Evolutionary conservation across 208 protist species (phyloP).

Genomic region (Acanthamoeba royreba): DNA sequence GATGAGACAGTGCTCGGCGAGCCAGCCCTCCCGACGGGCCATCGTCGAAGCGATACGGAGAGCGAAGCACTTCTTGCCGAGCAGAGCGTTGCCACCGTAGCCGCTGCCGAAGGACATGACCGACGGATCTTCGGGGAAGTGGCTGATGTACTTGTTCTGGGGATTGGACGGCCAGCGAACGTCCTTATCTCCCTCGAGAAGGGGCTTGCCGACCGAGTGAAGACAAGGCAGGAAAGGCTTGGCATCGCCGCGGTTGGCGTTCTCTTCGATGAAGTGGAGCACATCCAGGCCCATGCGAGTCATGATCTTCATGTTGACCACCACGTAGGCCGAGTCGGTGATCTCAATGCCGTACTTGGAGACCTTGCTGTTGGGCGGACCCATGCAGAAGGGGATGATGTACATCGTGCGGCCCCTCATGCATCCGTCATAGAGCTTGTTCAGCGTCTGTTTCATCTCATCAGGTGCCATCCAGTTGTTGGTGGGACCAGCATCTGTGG

Average conservation of each 20-base stretch:
- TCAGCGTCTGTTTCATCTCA: slow-evolving; percentile 68
- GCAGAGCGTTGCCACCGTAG: slow-evolving; percentile 85
- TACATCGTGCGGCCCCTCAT: slow-evolving; percentile 83
- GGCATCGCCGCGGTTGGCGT: not conserved
- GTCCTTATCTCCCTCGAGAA: slow-evolving; percentile 64
- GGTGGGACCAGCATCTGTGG: slow-evolving; percentile 70
- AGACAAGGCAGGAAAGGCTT: slow-evolving; percentile 72
- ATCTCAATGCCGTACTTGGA: slow-evolving; percentile 77
- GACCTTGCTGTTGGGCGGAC: slow-evolving; percentile 67
- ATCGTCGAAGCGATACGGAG: slow-evolving; percentile 79
- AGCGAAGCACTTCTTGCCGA: slow-evolving; percentile 88
- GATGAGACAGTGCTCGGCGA: slow-evolving; percentile 86
- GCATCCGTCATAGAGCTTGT: slow-evolving; percentile 58
- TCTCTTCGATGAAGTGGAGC: not conserved
- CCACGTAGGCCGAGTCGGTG: slow-evolving; percentile 79
- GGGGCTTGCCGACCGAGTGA: slow-evolving; percentile 74
- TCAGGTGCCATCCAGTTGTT: slow-evolving; percentile 77
- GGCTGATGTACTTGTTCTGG: slow-evolving; percentile 66
- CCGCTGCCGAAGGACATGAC: slow-evolving; percentile 78
- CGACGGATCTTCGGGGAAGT: slow-evolving; percentile 74
- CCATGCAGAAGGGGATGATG: slow-evolving; percentile 81
- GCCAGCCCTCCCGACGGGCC: slow-evolving; percentile 72
- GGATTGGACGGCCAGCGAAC: slow-evolving; percentile 73
- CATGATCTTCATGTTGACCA: slow-evolving; percentile 82
- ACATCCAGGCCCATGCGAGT: slow-evolving; percentile 68